These are phyloP conservation scores for Bipolaris victoriae DNA, from an alignment of 2,329 filamentous ascomycete species.

Conservation along the genomic window DNA sequence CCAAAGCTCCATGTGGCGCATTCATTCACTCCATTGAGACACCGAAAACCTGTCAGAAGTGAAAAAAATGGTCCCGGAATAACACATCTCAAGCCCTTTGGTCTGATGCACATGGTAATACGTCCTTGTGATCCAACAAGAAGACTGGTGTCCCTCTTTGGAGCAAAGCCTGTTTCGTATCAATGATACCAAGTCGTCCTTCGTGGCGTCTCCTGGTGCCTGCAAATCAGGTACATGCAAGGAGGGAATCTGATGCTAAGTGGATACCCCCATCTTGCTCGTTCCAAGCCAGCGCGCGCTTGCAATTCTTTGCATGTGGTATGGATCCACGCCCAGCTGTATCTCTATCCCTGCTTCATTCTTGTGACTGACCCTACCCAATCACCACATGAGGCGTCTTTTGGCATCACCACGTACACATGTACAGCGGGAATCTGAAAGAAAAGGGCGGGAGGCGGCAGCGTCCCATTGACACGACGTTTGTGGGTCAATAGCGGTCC, in stretches of 20 bases:
- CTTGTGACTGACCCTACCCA: neutral
- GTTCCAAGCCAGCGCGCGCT: neutral
- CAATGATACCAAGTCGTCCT: neutral
- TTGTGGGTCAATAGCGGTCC: neutral
- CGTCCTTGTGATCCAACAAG: neutral
- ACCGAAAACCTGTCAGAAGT: neutral
- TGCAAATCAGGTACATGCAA: neutral
- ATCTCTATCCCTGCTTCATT: neutral
- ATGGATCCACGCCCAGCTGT: neutral
- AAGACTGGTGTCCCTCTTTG: neutral
- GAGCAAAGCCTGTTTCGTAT: neutral
- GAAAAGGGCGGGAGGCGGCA: neutral
- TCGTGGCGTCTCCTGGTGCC: neutral
- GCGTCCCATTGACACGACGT: neutral
- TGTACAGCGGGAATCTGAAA: neutral
- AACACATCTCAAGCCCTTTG: neutral
- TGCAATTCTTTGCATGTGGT: no score
- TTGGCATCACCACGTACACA: no score
- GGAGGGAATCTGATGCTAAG: neutral
- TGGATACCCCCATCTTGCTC: neutral
- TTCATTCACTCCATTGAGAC: neutral
- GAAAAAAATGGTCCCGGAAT: neutral
- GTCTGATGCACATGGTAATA: neutral
- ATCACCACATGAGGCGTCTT: neutral
- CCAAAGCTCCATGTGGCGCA: neutral